Base-by-base conservation (phyloP, 2,329 filamentous ascomycete species). In the Colletotrichum australisinense region DNA sequence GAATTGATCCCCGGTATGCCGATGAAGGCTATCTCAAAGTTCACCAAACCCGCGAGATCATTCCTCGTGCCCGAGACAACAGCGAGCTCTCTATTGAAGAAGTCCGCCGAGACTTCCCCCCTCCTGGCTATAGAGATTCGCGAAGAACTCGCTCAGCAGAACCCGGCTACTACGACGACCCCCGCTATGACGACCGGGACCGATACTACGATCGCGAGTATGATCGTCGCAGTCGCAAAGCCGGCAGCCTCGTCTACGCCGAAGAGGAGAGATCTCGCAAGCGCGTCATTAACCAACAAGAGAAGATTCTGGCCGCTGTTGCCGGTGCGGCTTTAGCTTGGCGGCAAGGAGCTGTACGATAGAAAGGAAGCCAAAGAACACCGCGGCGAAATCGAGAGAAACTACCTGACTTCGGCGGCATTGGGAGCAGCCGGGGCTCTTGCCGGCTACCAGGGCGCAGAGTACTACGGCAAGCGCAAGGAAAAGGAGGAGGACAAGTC, bases 21-120 rank as follows among this genome's bases (percentile, higher is more conserved):
- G 89, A 91, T 22, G 88, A 90, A 56, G 84, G 83, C 38, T 86
- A 87, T 76, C 80, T 85, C 69, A 85, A 84, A 75, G 81, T 83
- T 35, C 82, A 86, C 63, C 81, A 83, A 57, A 83, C 84, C 35
- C 87, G 85, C 72, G 89, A 91, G 55, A 84, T 92, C 8, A 83
- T 92, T 14, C 88, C 89, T 46, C 86, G 89, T 30, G 80, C 85
- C 63, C 92, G 93, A 76, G 92, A 95, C 80, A 93, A 95, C 78
- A 95, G 93, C 81, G 92, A 92, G 58, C 85, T 93, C 30, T 92
- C 92, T 2, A 84, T 97, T 79, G 95, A 98, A 84, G 94, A 97
- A 83, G 91, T 97, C 73, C 91, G 91, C 76, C 92, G 95, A 76
- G 94, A 97, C 77, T 97, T 97, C 78, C 94, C 94, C 38, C 94